These are phyloP conservation scores for Sinapis alba DNA, from an alignment of 441 rosid species.

Conservation along the genomic window DNA sequence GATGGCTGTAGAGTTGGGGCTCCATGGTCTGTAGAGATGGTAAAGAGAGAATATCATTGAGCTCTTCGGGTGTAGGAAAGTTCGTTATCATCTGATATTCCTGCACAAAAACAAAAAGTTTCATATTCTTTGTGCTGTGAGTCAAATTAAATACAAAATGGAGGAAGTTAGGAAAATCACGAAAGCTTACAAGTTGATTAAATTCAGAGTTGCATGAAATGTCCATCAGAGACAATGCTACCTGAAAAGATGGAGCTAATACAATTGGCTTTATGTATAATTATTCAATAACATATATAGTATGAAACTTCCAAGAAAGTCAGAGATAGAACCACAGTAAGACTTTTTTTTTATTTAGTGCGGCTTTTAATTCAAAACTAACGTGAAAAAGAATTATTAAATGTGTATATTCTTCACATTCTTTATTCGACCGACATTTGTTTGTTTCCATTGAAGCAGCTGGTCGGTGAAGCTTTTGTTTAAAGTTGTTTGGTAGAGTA, in stretches of 20 bases:
- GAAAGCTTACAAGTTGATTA: constrained; percentile 24
- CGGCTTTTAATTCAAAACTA: not conserved
- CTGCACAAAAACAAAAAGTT: constrained; percentile 5
- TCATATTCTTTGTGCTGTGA: not conserved
- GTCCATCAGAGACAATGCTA: constrained; percentile 2
- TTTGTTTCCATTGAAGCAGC: constrained; percentile 2
- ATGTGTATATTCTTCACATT: not conserved
- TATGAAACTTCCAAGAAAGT: constrained; percentile 29
- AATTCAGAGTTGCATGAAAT: constrained; percentile 21
- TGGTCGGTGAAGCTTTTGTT: constrained; percentile 15
- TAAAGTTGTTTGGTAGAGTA: constrained; percentile 13
- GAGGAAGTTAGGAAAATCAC: constrained; percentile 1
- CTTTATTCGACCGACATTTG: constrained; percentile 21
- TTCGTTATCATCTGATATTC: constrained; percentile 20
- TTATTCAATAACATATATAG: not conserved
- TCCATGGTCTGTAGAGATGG: constrained; percentile 4
- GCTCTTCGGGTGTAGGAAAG: constrained; percentile 16
- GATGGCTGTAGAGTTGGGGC: not conserved
- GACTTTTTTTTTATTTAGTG: not conserved
- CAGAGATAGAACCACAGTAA: not conserved
- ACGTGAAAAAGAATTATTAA: not conserved
- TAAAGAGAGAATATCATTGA: not conserved
- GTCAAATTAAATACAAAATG: not conserved
- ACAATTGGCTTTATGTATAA: not conserved
- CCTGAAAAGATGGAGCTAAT: not conserved